Conservation (phyloP, 108 stramenopile species). For the Nitzschia putrida region DNA sequence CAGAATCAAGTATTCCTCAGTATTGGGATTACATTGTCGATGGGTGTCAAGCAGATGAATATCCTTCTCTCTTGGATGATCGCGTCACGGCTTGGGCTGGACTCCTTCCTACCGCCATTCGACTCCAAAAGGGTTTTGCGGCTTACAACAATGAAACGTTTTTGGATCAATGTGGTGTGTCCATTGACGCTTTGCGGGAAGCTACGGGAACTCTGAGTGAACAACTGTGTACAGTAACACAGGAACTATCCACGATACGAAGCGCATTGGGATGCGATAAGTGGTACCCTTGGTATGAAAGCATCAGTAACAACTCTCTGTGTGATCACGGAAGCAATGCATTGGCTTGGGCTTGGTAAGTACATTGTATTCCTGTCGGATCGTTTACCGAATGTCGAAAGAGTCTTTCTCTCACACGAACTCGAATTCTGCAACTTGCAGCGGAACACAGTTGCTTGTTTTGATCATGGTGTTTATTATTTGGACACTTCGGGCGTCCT, state of each 20-base stretch:
- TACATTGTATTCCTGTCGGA: background rate
- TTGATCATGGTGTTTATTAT: slow-evolving; percentile 11
- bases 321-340: slow-evolving; percentile 9
- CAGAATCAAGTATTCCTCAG: background rate
- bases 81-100: slow-evolving; percentile 9
- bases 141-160: background rate
- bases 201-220: background rate
- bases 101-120: background rate
- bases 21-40: slow-evolving; percentile 22
- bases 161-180: slow-evolving; percentile 4
- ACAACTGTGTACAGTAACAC: slow-evolving; percentile 13
- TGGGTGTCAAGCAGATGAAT: slow-evolving; percentile 8
- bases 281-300: slow-evolving; percentile 22
- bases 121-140: background rate
- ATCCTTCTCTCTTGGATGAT: slow-evolving; percentile 1
- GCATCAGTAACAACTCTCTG: slow-evolving; percentile 3
- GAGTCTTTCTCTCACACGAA: background rate
- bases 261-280: slow-evolving; percentile 11
- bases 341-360: slow-evolving; percentile 10
- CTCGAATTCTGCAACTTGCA: background rate
- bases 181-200: background rate
- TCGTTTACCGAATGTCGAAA: background rate
- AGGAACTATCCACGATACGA: slow-evolving; percentile 8
- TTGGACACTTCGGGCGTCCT: slow-evolving; percentile 13
- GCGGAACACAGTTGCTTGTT: slow-evolving; percentile 2